These are phyloP conservation scores for Curvularia lunata DNA, from an alignment of 2,329 filamentous ascomycete genomes.

Conservation along the genomic window DNA sequence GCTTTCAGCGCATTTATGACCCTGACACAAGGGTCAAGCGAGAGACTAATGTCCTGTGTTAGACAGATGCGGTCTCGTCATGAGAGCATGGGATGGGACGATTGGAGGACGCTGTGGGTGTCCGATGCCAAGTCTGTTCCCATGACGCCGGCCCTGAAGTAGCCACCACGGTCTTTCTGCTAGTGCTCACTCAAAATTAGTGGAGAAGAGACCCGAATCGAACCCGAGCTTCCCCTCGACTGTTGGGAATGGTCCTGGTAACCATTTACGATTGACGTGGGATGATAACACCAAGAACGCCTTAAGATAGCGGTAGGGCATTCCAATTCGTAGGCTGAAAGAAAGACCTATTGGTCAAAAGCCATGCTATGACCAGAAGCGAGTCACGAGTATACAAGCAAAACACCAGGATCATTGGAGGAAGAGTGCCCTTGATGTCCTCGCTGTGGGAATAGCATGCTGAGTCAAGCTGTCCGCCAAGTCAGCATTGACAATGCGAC, in stretches of 20 bases:
- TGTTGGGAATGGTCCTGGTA: not conserved
- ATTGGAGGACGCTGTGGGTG: not conserved
- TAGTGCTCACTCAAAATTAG: not conserved
- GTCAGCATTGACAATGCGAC: not conserved
- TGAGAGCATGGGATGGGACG: not conserved
- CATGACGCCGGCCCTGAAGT: not conserved
- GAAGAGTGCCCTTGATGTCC: not conserved
- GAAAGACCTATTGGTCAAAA: not conserved
- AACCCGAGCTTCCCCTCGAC: not conserved
- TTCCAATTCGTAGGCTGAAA: not conserved
- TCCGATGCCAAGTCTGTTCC: not conserved
- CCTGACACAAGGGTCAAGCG: not conserved
- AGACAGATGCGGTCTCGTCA: not conserved
- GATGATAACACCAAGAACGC: not conserved
- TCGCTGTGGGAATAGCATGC: not conserved
- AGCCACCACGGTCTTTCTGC: not conserved
- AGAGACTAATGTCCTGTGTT: not conserved
- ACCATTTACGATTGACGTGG: not conserved
- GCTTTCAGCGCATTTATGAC: conserved; percentile 1
- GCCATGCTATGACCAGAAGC: too few species aligned
- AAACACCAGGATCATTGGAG: not conserved
- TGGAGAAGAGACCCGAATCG: not conserved
- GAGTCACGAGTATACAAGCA: not conserved
- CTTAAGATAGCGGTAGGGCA: not conserved
- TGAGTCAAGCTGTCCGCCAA: not conserved